Conservation (phyloP, 768 basidiomycete species). For the Naganishia antarctica region DNA sequence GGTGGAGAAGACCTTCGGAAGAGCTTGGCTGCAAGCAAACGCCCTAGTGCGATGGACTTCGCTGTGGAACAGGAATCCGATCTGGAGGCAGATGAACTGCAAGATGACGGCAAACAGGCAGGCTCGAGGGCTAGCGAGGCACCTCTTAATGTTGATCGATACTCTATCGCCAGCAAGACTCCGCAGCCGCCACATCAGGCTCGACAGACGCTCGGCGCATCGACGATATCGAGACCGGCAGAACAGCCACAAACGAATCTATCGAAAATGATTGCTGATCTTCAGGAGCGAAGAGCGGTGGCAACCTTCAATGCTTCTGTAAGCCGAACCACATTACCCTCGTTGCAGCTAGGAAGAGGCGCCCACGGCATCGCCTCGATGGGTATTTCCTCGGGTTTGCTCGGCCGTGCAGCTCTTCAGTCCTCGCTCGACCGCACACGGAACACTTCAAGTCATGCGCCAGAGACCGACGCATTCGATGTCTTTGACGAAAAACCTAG, state of each 20-base stretch:
- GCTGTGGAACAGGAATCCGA: background rate
- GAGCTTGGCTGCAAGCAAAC: slow-evolving; percentile 28
- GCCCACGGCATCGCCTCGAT: slow-evolving; percentile 11
- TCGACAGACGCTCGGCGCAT: slow-evolving; percentile 16
- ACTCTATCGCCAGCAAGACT: slow-evolving; percentile 10
- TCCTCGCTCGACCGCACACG: background rate
- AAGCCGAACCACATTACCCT: slow-evolving; percentile 10
- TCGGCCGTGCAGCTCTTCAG: slow-evolving; percentile 4
- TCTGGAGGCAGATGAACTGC: slow-evolving; percentile 2
- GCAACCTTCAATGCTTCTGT: slow-evolving; percentile 23
- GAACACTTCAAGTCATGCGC: background rate
- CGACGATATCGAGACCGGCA: slow-evolving; percentile 5
- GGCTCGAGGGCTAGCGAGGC: slow-evolving; percentile 1
- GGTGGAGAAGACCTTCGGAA: slow-evolving; percentile 35
- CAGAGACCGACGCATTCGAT: background rate
- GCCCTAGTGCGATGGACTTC: background rate
- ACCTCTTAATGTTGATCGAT: background rate
- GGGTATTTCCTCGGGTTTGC: slow-evolving; percentile 11
- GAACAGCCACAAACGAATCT: slow-evolving; percentile 20
- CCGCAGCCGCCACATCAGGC: slow-evolving; percentile 1
- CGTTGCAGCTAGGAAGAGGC: slow-evolving; percentile 12
- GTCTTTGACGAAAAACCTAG: background rate
- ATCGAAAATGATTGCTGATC: slow-evolving; percentile 26
- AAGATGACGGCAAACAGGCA: background rate
- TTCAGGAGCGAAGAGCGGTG: slow-evolving; percentile 28